Evolutionary conservation across 2,329 filamentous ascomycete genomes (phyloP), one percentile per base, ranked within the genome.

Genomic region (Penicillium sp.): DNA sequence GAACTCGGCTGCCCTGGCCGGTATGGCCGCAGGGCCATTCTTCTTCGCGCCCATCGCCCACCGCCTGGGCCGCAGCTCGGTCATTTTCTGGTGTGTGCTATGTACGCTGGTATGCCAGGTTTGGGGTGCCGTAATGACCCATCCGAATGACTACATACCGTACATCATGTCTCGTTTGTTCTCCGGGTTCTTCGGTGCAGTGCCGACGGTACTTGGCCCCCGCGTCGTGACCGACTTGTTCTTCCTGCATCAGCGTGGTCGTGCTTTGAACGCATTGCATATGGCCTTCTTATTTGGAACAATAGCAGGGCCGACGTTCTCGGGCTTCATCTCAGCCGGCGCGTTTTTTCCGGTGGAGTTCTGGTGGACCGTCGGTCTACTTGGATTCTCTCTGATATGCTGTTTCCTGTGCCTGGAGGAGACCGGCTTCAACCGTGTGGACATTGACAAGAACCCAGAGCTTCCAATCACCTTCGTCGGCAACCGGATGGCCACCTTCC

Each of bases 351-450:
- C 73, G 1, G 61, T 75, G 2, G 72, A 76, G 50, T 80, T 77
- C 62, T 80, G 78, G 78, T 80, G 77, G 76, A 76, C 73, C 1
- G 70, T 79, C n/a, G 76, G 70, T 4, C 59, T 78, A 1, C 63
- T 75, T 2, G 75, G 70, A 0, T 67, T 73, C 36, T 67, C 74
- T 1, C 64, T 73, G 18, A 62, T 79, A 4, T 58, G 73, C 1
- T 71, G 75, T 16, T 72, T 79, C 43, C 44, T 73, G 24, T 75
- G 77, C 44, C 67, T 78, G 7, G 75, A 79, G 59, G 77, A 79
- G 46, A 79, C 77, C 0, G 67, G 69, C 1, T 79, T 70, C 43
- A 67, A 72, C 18, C 70, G 75, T 9, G 61, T 59, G 13, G 39
- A 59, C 14, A 39, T 63, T 2, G 60, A 64, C 2, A 61, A 52